These are phyloP conservation scores for Saccharomycopsis vini DNA, from an alignment of 805 yeast genomes.

Conservation along the genomic window DNA sequence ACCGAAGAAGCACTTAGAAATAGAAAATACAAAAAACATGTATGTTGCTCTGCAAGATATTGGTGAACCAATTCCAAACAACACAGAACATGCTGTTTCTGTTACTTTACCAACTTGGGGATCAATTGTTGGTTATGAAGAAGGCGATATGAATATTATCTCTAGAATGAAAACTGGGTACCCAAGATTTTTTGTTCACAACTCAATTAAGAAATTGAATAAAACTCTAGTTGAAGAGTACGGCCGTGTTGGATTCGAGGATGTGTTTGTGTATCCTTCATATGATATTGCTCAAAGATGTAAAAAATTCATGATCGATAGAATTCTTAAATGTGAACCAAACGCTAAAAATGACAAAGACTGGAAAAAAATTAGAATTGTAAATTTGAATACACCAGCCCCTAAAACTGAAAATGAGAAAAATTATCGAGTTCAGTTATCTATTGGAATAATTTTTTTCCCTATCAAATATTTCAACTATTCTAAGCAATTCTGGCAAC, in stretches of 20 bases:
- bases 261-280: conserved; percentile 67
- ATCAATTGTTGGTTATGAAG: conserved; percentile 86
- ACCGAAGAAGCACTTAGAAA: no score
- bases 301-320: conserved; percentile 53
- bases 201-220: conserved; percentile 48
- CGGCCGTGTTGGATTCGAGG: conserved; percentile 72
- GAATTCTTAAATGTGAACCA: conserved; percentile 26
- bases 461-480: conserved; percentile 47
- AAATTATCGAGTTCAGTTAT: conserved; percentile 52
- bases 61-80: conserved; percentile 83
- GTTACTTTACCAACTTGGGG: conserved; percentile 95
- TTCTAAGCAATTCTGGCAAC: conserved; percentile 93
- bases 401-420: conserved; percentile 54
- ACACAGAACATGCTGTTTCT: conserved; percentile 87
- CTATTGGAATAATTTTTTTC: conserved; percentile 73
- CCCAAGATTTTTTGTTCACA: conserved; percentile 74
- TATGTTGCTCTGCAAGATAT: conserved; percentile 31
- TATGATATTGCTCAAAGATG: conserved; percentile 76
- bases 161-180: conserved; percentile 76
- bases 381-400: conserved; percentile 64
- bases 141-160: conserved; percentile 76
- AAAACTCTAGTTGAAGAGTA: conserved; percentile 52
- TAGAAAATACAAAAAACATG: no score
- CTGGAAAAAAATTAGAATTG: conserved; percentile 43
- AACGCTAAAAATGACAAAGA: conserved; percentile 22